phyloP scores from a whole-genome alignment of 768 basidiomycete species.

The Omphalotus guepiniiformis region DNA sequence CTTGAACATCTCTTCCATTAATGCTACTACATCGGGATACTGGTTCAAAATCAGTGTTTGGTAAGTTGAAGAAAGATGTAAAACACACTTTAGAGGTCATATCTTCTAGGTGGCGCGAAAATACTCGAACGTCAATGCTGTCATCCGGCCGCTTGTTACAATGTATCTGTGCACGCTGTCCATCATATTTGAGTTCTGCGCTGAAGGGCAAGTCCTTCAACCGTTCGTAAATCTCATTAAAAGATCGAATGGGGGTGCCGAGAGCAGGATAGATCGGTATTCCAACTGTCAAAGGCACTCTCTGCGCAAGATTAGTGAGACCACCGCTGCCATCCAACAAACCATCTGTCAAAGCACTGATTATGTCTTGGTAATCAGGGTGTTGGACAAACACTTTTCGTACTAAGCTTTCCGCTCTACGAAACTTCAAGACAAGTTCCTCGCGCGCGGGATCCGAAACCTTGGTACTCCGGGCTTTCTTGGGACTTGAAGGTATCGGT shows the following conservation, averaged over 20 bases:
- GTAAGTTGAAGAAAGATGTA: background rate
- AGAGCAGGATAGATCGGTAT: conserved; percentile 84
- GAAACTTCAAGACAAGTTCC: conserved; percentile 39
- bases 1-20: conserved; percentile 45
- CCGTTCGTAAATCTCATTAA: conserved; percentile 78
- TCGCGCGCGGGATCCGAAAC: conserved; percentile 25
- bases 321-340: too few relatives aligned
- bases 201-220: conserved; percentile 64
- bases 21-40: conserved; percentile 78
- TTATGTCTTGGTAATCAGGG: conserved; percentile 72
- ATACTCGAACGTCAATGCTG: conserved; percentile 51
- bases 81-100: conserved; percentile 78
- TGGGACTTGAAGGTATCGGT: conserved; percentile 15
- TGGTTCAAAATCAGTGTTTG: conserved; percentile 23
- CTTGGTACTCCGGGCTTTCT: conserved; percentile 20
- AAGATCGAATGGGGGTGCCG: conserved; percentile 80
- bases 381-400: conserved; percentile 74
- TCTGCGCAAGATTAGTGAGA: conserved; percentile 42
- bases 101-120: conserved; percentile 87
- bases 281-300: conserved; percentile 67
- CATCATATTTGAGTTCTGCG: conserved; percentile 92
- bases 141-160: conserved; percentile 31
- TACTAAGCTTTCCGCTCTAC: conserved; percentile 57
- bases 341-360: conserved; percentile 50
- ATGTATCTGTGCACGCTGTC: conserved; percentile 82